phyloP scores from a whole-genome alignment of 2,329 filamentous ascomycete species.

The Xylariaceae sp. region DNA sequence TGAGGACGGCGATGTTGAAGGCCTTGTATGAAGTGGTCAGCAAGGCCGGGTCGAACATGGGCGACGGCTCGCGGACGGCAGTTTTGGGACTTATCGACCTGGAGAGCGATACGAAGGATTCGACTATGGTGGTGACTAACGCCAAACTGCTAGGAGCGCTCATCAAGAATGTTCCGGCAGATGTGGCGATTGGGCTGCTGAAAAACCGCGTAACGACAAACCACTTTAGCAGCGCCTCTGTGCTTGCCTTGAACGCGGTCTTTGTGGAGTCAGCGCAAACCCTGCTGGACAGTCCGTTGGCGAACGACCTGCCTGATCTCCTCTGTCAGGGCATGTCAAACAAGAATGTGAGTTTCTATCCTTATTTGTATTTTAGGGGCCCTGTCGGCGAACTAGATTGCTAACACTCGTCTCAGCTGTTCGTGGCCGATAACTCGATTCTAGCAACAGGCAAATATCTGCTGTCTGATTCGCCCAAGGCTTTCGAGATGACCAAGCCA shows the following conservation, averaged over 20 bases:
- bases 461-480: conserved; percentile 58
- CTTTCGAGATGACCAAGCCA: conserved; percentile 69
- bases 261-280: conserved; percentile 70
- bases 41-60: conserved; percentile 93
- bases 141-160: conserved; percentile 84
- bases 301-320: conserved; percentile 66
- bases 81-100: conserved; percentile 84
- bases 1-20: conserved; percentile 93
- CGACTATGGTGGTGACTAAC: conserved; percentile 78
- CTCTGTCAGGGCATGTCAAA: conserved; percentile 73
- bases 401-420: conserved; percentile 45
- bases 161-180: conserved; percentile 73
- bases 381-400: conserved; percentile 2
- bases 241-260: conserved; percentile 82
- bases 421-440: conserved; percentile 80
- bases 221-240: conserved; percentile 68
- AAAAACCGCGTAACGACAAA: conserved; percentile 73
- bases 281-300: conserved; percentile 57
- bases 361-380: background rate
- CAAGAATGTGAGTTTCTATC: conserved; percentile 66
- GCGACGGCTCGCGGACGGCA: conserved; percentile 76
- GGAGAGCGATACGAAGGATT: conserved; percentile 67
- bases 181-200: conserved; percentile 52
- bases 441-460: conserved; percentile 88
- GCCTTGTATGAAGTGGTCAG: conserved; percentile 93